Base-by-base conservation (phyloP, 2,329 filamentous ascomycete genomes). In the Xylaria arbuscula region DNA sequence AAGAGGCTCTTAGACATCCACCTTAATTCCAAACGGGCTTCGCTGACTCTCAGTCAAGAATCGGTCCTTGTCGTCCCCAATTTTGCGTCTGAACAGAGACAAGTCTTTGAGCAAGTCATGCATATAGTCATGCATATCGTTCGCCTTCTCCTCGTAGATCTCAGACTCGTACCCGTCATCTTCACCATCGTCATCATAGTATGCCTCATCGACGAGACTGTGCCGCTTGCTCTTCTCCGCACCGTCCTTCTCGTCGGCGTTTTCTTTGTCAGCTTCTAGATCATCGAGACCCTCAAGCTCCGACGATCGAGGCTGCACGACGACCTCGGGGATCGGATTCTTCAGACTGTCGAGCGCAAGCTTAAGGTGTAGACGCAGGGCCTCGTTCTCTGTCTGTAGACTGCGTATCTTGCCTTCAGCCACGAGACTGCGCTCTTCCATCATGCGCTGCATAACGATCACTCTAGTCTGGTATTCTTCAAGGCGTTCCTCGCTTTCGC, bases 381-480 rank as follows among this genome's bases (percentile, higher is more conserved):
- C 92, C 77, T 98, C 95, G 71, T 97, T 98, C 83, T 99, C 89
- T 1, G 92, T 94, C 79, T 92, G 92, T 62, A 99, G 83, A 71
- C 92, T 93, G 73, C 93, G 90, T 78, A 99, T 97, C 86, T 97
- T 98, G 83, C 92, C 93, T 78, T 98, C 95, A 36, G 92, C 91
- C 15, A 98, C 92, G 79, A 97, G 91, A 68, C 92, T 89, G 71
- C 91, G 92, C 82, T 99, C 96, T 79, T 98, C 94, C 94, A 98
- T 98, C 80, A 97, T 88, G 68, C 94, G 90, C 80, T 98, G 94
- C 92, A 99, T 94, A 65, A 91, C 89, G 56, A 89, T 87, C 19
- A 99, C 96, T 76, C 94, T 92, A 72, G 90, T 90, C 83, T 99
- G 96, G 81, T 98, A 99, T 80, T 97, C 94, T 75, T 98, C 96